Percentiles rank a stretch among this genome's conserved stretches.
phyloP scores from a whole-genome alignment of 169 alveolate genomes.

The Sarcocystis neurona region DNA sequence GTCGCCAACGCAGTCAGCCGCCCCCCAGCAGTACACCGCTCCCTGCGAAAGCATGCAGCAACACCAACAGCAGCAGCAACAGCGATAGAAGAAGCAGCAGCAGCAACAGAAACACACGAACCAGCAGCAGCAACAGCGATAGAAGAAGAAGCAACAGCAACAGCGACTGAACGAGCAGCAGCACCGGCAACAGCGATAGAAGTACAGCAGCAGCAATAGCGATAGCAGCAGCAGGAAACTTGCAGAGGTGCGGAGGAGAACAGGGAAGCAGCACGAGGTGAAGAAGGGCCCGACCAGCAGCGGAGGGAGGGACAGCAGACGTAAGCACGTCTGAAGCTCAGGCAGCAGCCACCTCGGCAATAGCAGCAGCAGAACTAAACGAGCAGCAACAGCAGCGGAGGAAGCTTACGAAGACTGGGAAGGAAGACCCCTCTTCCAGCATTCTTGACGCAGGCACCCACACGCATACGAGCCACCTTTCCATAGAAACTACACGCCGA shows the following conservation, averaged over 20 bases:
- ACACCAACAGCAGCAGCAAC: not conserved
- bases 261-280: not conserved
- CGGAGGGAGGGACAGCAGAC: not conserved
- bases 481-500: too few species aligned
- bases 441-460: too few species aligned
- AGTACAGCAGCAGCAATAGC: not conserved
- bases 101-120: too few species aligned
- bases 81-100: too few species aligned
- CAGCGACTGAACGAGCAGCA: not conserved
- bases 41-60: slow-evolving; percentile 34
- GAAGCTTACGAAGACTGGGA: not conserved
- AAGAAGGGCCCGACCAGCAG: not conserved
- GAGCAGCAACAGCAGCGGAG: not conserved
- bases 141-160: not conserved
- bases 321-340: not conserved
- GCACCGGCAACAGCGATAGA: not conserved
- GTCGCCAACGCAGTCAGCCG: slow-evolving; percentile 55
- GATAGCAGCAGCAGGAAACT: not conserved
- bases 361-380: not conserved
- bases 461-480: too few species aligned
- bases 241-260: not conserved
- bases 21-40: slow-evolving; percentile 42
- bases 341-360: not conserved
- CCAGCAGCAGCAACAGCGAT: not conserved
- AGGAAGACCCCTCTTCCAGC: too few species aligned